Base-by-base conservation (phyloP, 202 grass and related monocot species). In the Saccharum hybrid region DNA sequence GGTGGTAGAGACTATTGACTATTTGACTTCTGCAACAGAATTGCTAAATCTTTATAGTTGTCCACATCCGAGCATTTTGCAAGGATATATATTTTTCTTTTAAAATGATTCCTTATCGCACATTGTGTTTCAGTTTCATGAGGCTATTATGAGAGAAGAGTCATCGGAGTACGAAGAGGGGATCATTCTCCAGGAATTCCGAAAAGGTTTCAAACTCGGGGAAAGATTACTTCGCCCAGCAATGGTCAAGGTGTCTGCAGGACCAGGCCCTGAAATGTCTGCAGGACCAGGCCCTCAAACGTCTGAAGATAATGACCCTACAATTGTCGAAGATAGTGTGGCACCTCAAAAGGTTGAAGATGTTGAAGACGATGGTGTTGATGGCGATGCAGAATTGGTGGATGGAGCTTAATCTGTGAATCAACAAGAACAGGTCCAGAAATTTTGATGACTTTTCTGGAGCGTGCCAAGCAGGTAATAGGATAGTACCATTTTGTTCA, bases 181-280 rank as follows among this genome's bases (percentile, higher is more conserved):
- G 56, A 81, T 98, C 14, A 90, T 98, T 77, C 77, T 92, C 81
- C 96, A 98, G 85, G 93, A 98, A 88, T 98, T 98, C 16, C 83
- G 96, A 28, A 96, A 94, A 63, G 96, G 93, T 74, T 98, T 98
- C 84, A 95, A 83, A 82, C 90, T 96, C 38, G 96, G 93, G 4
- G 93, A 98, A 31, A 94, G 93, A 72, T 66, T 99, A 60, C 70
- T 99, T 56, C 89, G 91, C 2, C 93, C 93, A 1, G 87, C 96
- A 31, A 99, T 96, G 96, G 96, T 99, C 48, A 99, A 99, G 88
- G 96, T 99, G 8, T 96, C 95, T 30, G 92, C 87, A 16, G 92
- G 92, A 68, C 95, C 90, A 38, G 95, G 90, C 26, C 92, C 95
- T 42, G 85, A 78, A 37, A 93, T 93, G 33, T 81, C 74, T 38